These are phyloP conservation scores for Fermentozyma sake DNA, from an alignment of 1,139 yeast genomes.

Conservation along the genomic window DNA sequence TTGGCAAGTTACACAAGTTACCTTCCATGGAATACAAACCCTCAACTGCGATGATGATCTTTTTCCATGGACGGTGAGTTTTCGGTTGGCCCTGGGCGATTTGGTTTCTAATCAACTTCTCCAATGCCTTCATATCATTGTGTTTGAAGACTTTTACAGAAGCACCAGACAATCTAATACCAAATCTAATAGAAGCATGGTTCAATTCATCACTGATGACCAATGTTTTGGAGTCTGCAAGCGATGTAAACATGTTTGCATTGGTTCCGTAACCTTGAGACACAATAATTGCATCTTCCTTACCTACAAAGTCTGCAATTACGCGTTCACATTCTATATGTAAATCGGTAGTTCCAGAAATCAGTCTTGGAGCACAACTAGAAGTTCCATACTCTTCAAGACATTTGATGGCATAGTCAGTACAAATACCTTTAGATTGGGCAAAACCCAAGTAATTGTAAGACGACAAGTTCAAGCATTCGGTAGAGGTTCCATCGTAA, in stretches of 20 bases:
- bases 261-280: slow-evolving; percentile 97
- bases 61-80: slow-evolving; percentile 96
- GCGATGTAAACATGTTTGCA: slow-evolving; percentile 80
- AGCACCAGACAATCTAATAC: slow-evolving; percentile 90
- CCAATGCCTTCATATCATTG: slow-evolving; percentile 81
- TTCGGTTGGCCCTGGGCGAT: slow-evolving; percentile 97
- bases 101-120: slow-evolving; percentile 74
- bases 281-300: slow-evolving; percentile 80
- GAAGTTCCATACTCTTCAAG: slow-evolving; percentile 71
- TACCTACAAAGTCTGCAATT: slow-evolving; percentile 84
- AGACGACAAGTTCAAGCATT: slow-evolving; percentile 82
- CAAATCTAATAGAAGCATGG: slow-evolving; percentile 94
- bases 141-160: slow-evolving; percentile 90
- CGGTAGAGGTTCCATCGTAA: slow-evolving; percentile 69
- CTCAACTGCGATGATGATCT: slow-evolving; percentile 88
- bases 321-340: slow-evolving; percentile 71
- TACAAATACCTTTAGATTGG: slow-evolving; percentile 89
- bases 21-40: slow-evolving; percentile 99
- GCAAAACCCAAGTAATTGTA: slow-evolving; percentile 97
- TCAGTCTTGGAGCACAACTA: slow-evolving; percentile 71
- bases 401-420: slow-evolving; percentile 66
- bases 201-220: slow-evolving; percentile 92
- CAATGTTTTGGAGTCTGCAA: slow-evolving; percentile 82
- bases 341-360: slow-evolving; percentile 73
- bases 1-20: slow-evolving; percentile 83